phyloP scores from a whole-genome alignment of 1,139 yeast species.

The Protomyces macrosporus region DNA sequence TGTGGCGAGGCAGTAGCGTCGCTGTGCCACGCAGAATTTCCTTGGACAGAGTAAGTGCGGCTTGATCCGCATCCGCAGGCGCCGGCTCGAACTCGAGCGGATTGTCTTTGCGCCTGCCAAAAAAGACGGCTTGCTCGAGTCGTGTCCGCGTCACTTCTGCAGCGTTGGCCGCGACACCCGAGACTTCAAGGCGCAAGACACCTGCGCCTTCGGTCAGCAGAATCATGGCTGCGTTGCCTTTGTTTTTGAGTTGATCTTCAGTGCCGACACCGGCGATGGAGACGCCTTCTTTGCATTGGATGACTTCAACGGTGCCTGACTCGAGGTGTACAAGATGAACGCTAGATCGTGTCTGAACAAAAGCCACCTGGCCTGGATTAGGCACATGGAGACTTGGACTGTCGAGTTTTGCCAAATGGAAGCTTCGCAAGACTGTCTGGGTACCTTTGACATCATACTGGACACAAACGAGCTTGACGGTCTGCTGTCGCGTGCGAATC shows the following conservation, averaged over 20 bases:
- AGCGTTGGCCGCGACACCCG: conserved; percentile 35
- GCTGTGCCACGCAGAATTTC: conserved; percentile 54
- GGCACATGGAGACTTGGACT: conserved; percentile 58
- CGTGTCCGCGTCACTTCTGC: conserved; percentile 31
- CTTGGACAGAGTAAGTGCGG: conserved; percentile 40
- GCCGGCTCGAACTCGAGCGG: conserved; percentile 50
- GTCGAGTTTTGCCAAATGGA: conserved; percentile 51
- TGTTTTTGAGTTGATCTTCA: conserved; percentile 42
- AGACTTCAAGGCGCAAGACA: conserved; percentile 56
- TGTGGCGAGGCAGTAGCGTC: conserved; percentile 46
- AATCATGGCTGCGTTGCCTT: conserved; percentile 46
- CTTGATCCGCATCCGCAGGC: conserved; percentile 16
- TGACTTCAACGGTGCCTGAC: conserved; percentile 64
- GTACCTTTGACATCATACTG: conserved; percentile 33
- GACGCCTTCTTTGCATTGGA: conserved; percentile 52
- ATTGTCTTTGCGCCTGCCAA: conserved; percentile 41
- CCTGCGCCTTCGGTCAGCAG: conserved; percentile 59
- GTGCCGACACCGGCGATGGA: conserved; percentile 52
- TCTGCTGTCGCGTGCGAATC: neutral
- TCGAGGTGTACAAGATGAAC: conserved; percentile 8
- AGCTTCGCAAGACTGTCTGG: conserved; percentile 48
- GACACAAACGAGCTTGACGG: neutral
- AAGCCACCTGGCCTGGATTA: conserved; percentile 52
- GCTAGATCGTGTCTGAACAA: conserved; percentile 51
- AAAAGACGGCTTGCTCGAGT: conserved; percentile 76